These are phyloP conservation scores for Astrothelium subdiscretum DNA, from an alignment of 495 filamentous ascomycete species.

Conservation along the genomic window DNA sequence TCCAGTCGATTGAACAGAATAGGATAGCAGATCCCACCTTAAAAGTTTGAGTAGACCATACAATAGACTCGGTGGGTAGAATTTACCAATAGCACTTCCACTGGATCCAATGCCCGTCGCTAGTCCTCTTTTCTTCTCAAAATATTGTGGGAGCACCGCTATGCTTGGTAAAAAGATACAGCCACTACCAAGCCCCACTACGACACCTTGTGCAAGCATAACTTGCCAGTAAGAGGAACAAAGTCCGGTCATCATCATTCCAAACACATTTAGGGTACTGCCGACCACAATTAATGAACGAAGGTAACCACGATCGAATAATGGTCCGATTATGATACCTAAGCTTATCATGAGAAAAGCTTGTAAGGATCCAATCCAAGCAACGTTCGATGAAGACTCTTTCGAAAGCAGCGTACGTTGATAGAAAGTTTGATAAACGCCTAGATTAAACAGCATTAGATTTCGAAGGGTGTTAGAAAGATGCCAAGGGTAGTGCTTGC, in stretches of 20 bases:
- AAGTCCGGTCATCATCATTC: slow-evolving; percentile 42
- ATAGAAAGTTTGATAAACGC: slow-evolving; percentile 44
- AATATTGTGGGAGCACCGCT: slow-evolving; percentile 60
- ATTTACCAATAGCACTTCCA: slow-evolving; percentile 33
- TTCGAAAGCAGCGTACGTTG: slow-evolving; percentile 24
- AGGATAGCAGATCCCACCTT: slow-evolving; percentile 62
- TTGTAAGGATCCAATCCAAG: slow-evolving; percentile 42
- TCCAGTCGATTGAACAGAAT: slow-evolving; percentile 61
- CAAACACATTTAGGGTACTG: slow-evolving; percentile 54
- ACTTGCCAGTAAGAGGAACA: slow-evolving; percentile 60
- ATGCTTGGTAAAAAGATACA: slow-evolving; percentile 54
- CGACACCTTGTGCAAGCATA: slow-evolving; percentile 66
- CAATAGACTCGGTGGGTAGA: background rate
- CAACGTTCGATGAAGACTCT: slow-evolving; percentile 28
- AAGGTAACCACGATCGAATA: slow-evolving; percentile 37
- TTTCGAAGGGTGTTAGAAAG: slow-evolving; percentile 8
- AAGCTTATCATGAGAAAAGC: slow-evolving; percentile 32
- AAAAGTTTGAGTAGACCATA: background rate
- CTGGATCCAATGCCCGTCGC: slow-evolving; percentile 57
- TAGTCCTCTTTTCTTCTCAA: slow-evolving; percentile 48
- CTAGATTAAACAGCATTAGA: slow-evolving; percentile 25
- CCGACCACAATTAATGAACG: slow-evolving; percentile 39
- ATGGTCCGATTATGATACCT: slow-evolving; percentile 32
- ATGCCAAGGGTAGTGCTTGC: slow-evolving; percentile 24
- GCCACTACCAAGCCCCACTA: slow-evolving; percentile 52